phyloP scores from a whole-genome alignment of 2,329 filamentous ascomycete genomes.

The Penicillium sumatraense region DNA sequence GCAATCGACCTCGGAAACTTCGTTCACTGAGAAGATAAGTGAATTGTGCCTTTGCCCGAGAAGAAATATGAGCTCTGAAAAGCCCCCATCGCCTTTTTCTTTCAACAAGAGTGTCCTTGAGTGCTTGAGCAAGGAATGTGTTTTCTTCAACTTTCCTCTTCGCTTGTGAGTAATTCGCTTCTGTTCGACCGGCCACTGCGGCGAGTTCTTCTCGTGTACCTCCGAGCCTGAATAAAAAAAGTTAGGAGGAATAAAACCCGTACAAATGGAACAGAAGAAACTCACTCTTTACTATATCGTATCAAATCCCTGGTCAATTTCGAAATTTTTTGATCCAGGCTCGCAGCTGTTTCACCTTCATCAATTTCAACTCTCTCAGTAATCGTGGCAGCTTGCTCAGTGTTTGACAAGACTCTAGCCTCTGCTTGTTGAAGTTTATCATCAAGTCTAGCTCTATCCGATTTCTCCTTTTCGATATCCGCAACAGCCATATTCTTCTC shows the following conservation, averaged over 20 bases:
- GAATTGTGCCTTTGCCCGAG: constrained; percentile 84
- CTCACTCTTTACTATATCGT: constrained; percentile 57
- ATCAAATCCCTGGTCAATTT: constrained; percentile 64
- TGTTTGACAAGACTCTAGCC: constrained; percentile 57
- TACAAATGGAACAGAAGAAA: constrained; percentile 6
- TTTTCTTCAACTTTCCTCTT: constrained; percentile 43
- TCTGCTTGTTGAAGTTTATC: constrained; percentile 54
- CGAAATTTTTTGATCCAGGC: constrained; percentile 52
- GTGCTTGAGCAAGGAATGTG: too few species aligned
- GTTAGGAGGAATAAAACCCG: constrained; percentile 26
- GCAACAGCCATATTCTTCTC: constrained; percentile 67
- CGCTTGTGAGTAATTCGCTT: constrained; percentile 42
- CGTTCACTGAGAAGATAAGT: constrained; percentile 86
- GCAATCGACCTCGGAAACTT: constrained; percentile 80
- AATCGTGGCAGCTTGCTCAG: constrained; percentile 58
- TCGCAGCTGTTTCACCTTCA: constrained; percentile 65
- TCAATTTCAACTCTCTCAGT: constrained; percentile 66
- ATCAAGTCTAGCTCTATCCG: constrained; percentile 52
- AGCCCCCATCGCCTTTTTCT: constrained; percentile 76
- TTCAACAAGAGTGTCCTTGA: constrained; percentile 66
- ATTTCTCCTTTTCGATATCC: constrained; percentile 54
- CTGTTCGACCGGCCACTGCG: constrained; percentile 46
- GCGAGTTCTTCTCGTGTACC: constrained; percentile 69
- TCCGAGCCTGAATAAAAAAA: constrained; percentile 53
- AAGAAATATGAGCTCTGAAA: constrained; percentile 84